Percentiles rank a stretch among this genome's conserved stretches.
phyloP scores from a whole-genome alignment of 2,329 filamentous ascomycete species.

The Anthostomella pinea region DNA sequence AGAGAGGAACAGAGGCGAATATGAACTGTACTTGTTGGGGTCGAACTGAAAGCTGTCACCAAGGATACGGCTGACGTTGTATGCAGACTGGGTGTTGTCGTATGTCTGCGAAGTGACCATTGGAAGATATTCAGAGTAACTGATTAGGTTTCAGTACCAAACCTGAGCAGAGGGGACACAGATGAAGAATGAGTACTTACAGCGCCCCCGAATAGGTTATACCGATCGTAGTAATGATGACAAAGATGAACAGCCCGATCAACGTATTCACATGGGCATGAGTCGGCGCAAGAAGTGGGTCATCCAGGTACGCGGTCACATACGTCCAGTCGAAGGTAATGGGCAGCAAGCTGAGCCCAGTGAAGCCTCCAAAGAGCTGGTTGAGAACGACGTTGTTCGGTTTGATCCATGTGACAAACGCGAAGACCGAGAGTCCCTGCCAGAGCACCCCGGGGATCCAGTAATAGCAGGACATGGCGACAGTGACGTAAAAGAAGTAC shows the following conservation, averaged over 20 bases:
- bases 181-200: constrained; percentile 21
- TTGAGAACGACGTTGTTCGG: constrained; percentile 46
- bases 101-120: constrained; percentile 53
- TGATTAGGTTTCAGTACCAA: constrained; percentile 13
- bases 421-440: constrained; percentile 46
- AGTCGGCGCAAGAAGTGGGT: constrained; percentile 34
- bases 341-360: constrained; percentile 40
- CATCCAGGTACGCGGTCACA: constrained; percentile 33
- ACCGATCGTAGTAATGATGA: constrained; percentile 43
- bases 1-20: constrained; percentile 54
- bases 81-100: constrained; percentile 53
- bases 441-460: constrained; percentile 52
- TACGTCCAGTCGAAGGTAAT: constrained; percentile 46
- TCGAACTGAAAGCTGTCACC: constrained; percentile 48
- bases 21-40: constrained; percentile 48
- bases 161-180: background rate
- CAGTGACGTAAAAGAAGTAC: constrained; percentile 43
- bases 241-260: constrained; percentile 39
- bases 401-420: constrained; percentile 46
- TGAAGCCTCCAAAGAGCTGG: constrained; percentile 47
- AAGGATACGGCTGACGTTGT: constrained; percentile 52
- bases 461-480: constrained; percentile 48
- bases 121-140: constrained; percentile 51
- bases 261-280: constrained; percentile 43
- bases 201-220: constrained; percentile 45